Evolutionary conservation across 78 protist genomes (phyloP), one percentile per base, ranked within the genome.

Genomic region (Dictyostelium firmibasis): DNA sequence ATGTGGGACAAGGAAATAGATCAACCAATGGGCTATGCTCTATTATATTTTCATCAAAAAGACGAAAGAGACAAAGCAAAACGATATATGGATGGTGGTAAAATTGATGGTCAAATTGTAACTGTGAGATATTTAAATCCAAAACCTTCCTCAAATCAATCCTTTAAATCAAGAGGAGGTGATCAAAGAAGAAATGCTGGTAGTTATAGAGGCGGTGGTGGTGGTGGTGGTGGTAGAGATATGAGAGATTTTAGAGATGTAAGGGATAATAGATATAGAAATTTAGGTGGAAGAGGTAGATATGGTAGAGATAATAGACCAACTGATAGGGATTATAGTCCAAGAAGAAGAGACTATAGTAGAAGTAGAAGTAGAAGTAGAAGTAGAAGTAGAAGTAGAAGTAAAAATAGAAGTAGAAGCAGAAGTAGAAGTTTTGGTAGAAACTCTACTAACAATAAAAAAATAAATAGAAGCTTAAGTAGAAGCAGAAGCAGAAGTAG

Each of bases 11-110:
- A 64, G 27, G 69, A 77, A 23, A n/a, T 60, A 8, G 60, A 41
- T 43, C 79, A 70, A 79, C 92, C 92, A n/a, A 18, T 79, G n/a
- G 93, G 93, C 44, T 57, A n/a, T 23, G 93, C 93, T 18, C n/a
- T 78, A 60, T 27, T 88, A 13, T 60, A 67, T n/a, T 88, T 88
- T 79, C 20, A 43, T 10, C 9, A 14, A 11, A 88, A 79, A 64
- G 81, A 88, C 2, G 86, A 88, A 79, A 29, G 93, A 27, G 84
- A 88, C 31, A 76, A 36, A 29, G 93, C 93, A 16, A 88, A 88
- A 44, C 78, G 44, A 79, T 88, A 62, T 88, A 77, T 79, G 50
- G 93, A 88, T 44, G 79, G 93, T 31, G 93, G 78, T 31, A 31
- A 47, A 67, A 78, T 88, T 44, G 93, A 88, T 64, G 85, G 86